A percentile compares a stretch with the other conserved stretches of the same genome.
Conservation (phyloP, 2,329 filamentous ascomycete genomes). For the Colletotrichum graminicola region DNA sequence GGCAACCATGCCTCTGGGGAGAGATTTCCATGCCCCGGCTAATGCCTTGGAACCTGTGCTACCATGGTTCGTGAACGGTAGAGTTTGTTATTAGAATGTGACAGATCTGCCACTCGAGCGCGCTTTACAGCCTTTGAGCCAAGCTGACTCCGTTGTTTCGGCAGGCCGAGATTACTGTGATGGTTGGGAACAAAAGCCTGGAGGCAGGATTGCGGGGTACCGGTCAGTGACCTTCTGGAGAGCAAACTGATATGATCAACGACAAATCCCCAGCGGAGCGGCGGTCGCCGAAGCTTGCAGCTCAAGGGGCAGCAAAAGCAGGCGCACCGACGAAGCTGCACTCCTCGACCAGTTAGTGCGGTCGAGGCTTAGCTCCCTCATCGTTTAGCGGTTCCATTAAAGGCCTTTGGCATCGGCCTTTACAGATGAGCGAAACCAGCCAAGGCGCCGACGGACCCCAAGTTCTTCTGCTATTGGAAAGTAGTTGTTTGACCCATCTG, state of each 20-base stretch:
- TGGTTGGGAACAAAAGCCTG: not conserved
- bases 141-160: constrained; percentile 44
- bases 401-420: not conserved
- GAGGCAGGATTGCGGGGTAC: not conserved
- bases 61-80: constrained; percentile 44
- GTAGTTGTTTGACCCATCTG: not conserved
- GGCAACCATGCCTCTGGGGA: constrained; percentile 43
- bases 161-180: constrained; percentile 46
- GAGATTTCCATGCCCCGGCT: constrained; percentile 46
- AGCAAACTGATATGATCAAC: not conserved
- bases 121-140: constrained; percentile 40
- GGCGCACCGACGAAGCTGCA: constrained; percentile 40
- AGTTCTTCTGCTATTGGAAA: not conserved
- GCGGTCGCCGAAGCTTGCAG: constrained; percentile 34
- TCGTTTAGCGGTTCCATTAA: not conserved
- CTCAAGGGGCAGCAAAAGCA: constrained; percentile 41
- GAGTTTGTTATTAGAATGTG: constrained; percentile 44
- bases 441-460: constrained; percentile 13
- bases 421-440: constrained; percentile 15
- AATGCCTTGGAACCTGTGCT: constrained; percentile 47
- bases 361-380: constrained; percentile 35
- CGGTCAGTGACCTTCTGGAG: not conserved
- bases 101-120: constrained; percentile 47
- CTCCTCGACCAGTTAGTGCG: constrained; percentile 40
- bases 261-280: constrained; percentile 3